phyloP scores from a whole-genome alignment of 768 basidiomycete genomes.

The Trametes meyenii region DNA sequence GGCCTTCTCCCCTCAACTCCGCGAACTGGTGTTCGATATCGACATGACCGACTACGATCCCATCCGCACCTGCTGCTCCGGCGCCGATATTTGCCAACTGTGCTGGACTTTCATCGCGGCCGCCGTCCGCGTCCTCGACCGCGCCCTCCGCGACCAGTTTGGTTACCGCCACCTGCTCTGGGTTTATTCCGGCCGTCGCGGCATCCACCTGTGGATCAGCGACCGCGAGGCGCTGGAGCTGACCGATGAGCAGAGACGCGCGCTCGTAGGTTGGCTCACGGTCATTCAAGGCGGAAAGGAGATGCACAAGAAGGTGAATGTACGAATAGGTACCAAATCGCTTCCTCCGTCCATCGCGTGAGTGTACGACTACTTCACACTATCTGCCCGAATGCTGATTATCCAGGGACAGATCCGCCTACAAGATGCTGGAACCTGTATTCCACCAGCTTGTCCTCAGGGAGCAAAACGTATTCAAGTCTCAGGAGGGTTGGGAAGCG shows the following conservation, averaged over 20 bases:
- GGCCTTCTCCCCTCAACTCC: conserved; percentile 70
- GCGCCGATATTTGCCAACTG: conserved; percentile 84
- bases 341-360: conserved; percentile 80
- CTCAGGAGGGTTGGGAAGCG: conserved; percentile 70
- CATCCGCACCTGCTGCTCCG: conserved; percentile 92
- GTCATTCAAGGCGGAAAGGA: conserved; percentile 83
- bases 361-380: conserved; percentile 9
- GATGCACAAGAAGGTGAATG: conserved; percentile 79
- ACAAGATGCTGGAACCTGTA: conserved; percentile 29
- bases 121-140: conserved; percentile 86
- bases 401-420: conserved; percentile 8
- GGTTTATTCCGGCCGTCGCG: conserved; percentile 98
- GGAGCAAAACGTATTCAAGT: conserved; percentile 84
- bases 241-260: conserved; percentile 87
- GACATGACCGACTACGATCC: conserved; percentile 99
- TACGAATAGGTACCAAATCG: conserved; percentile 48
- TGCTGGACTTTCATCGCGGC: conserved; percentile 97
- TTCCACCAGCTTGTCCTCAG: conserved; percentile 72
- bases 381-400: neutral
- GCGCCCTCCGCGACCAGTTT: conserved; percentile 81
- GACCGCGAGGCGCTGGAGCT: conserved; percentile 86
- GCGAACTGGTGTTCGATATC: conserved; percentile 98
- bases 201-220: conserved; percentile 97
- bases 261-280: conserved; percentile 86
- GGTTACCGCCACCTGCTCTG: conserved; percentile 90